Base-by-base conservation (phyloP, 495 filamentous ascomycete genomes). In the Penicillium bialowiezense region DNA sequence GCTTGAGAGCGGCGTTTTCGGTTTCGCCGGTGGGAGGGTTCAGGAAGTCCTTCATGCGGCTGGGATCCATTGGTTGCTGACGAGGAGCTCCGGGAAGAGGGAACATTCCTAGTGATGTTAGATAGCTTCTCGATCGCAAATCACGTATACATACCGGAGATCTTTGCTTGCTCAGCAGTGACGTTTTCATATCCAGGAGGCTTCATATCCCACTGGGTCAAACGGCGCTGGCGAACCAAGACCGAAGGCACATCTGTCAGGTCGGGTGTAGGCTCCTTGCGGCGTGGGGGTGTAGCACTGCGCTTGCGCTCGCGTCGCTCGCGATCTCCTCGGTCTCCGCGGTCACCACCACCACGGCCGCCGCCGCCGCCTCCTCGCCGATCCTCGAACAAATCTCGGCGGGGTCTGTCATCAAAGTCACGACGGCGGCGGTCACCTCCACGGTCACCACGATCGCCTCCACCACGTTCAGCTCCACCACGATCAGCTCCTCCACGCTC, bases 191-290 rank as follows among this genome's bases (percentile, higher is more conserved):
- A 99, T 23, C 93, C 92, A 17, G 90, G 89, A 10, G 93, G 93
- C 74, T 97, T 99, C 67, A 99, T 96, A 65, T 99, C 93, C 93
- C 93, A 99, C 67, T 97, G 95, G 23, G 91, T 97, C 74, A 97
- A 71, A 44, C 93, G 84, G 56, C 93, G 84, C 77, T 89, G 90
- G 47, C 91, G 84, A 56, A 90, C 83, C 44, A 88, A 73, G 44
- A 99, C 74, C 7, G 89, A 81, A 20, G 83, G 73, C 49, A 90
- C 74, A 58, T 95, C 85, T 50, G 91, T 96, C 64, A 99, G 74
- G 69, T 99, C 95, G 19, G 93, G 95, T 0, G 93, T 97, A 18
- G 92, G 88, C 67, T 97, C 93, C 78, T 93, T 93, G 73, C 91
- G 93, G 3, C 86, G 81, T 8, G 87, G 83, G 37, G 93, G 90